Evolutionary conservation across 2,329 filamentous ascomycete species (phyloP), one percentile per base, ranked within the genome.

Genomic region (Lasiodiplodia sp.): DNA sequence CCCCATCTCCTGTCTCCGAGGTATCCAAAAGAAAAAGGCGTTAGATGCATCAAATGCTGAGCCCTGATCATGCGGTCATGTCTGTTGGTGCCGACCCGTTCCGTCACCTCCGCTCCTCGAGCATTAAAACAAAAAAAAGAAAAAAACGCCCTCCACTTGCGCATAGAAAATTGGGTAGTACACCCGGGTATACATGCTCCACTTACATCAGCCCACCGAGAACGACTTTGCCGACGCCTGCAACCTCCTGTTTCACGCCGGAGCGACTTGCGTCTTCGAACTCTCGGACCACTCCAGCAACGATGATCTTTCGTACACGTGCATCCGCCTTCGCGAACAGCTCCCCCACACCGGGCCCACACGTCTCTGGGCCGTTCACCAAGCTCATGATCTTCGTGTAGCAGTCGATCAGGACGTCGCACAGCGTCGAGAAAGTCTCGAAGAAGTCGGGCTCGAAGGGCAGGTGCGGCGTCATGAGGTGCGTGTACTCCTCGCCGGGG

Each of bases 401-500:
- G 75, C 90, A 93, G 79, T 98, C 96, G 74, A 97, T 96, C 70
- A 99, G 83, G 3, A 97, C 93, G 77, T 99, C 96, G 82, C 96
- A 98, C 7, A 99, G 85, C 14, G 96, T 97, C 16, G 94, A 91
- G 82, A 98, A 98, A 0, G 94, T 97, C 82, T 96, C 94, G 79
- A 95, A 96, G 76, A 97, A 99, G 80, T 99, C 96, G 0, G 96
- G 96, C 72, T 98, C 94, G 76, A 99, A 99, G 0, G 96, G 96
- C 58, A 99, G 83, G 18, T 90, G 91, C 0, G 96, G 96, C n/a
- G 95, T 98, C 23, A 97, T 86, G 1, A 99, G 85, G 78, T 95
- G 90, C 0, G 90, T 89, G 79, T 97, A 99, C 75, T 96, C 93
- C 76, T 97, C 94, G 47, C 94, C 93, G n/a, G 78, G 79, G 7